phyloP scores from a whole-genome alignment of 2,329 filamentous ascomycete species.

The Fusarium longipes region DNA sequence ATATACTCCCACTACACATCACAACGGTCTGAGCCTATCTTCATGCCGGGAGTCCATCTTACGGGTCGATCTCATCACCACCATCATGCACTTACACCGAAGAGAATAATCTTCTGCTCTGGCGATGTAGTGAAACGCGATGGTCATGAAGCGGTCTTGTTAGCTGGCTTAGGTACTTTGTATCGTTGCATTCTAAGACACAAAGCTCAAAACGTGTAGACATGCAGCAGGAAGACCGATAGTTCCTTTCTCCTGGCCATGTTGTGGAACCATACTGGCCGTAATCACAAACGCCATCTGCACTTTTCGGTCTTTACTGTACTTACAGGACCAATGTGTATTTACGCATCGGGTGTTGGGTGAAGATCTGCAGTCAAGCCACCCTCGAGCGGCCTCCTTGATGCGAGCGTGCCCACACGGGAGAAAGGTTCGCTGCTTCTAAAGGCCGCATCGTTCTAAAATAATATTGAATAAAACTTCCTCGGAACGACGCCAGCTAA shows the following conservation, averaged over 20 bases:
- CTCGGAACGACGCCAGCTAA: conserved; percentile 9
- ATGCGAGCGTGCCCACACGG: conserved; percentile 24
- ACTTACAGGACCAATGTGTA: conserved; percentile 22
- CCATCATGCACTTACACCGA: conserved; percentile 18
- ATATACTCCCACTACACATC: conserved; percentile 8
- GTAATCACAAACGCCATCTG: conserved; percentile 31
- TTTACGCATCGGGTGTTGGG: conserved; percentile 18
- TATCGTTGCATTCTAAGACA: neutral
- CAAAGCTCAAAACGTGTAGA: conserved; percentile 4
- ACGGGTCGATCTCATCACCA: conserved; percentile 18
- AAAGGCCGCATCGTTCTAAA: neutral
- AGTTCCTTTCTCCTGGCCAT: conserved; percentile 6
- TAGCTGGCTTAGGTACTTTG: neutral
- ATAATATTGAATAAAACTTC: conserved; percentile 1
- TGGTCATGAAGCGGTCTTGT: neutral
- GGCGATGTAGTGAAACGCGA: neutral
- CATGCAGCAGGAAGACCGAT: conserved; percentile 11
- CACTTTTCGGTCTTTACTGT: conserved; percentile 35
- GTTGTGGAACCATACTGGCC: conserved; percentile 30
- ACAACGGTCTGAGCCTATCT: conserved; percentile 24
- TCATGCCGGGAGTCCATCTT: conserved; percentile 10
- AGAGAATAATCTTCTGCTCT: neutral
- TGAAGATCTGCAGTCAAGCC: conserved; percentile 31
- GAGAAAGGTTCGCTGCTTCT: conserved; percentile 10
- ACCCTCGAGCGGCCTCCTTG: conserved; percentile 22